phyloP scores from a whole-genome alignment of 1,284 basidiomycete species.

The Cystobasidium slooffiae region DNA sequence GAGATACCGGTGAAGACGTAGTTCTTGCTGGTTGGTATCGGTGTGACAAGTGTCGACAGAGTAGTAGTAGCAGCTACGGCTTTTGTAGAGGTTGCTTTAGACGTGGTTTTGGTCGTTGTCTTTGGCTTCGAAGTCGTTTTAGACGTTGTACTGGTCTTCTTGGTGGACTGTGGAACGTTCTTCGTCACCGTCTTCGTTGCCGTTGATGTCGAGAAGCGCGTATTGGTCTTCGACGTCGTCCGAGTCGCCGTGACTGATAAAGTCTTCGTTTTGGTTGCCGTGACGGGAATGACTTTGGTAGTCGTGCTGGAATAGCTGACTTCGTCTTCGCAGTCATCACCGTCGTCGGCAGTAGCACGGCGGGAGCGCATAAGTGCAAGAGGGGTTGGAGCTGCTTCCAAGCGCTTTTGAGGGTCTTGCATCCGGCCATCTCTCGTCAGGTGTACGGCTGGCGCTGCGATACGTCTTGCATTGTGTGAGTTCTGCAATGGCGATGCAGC shows the following conservation, averaged over 20 bases:
- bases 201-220: constrained; percentile 14
- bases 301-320: constrained; percentile 3
- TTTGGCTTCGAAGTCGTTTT: constrained; percentile 5
- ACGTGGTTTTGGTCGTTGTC: constrained; percentile 7
- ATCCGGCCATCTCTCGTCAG: constrained; percentile 9
- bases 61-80: constrained; percentile 17
- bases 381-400: neutral
- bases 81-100: constrained; percentile 16
- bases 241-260: constrained; percentile 7
- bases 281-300: constrained; percentile 20
- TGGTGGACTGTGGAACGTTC: neutral
- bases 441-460: neutral
- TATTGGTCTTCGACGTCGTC: constrained; percentile 19
- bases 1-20: constrained; percentile 26
- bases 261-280: constrained; percentile 23
- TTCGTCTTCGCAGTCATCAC: constrained; percentile 11
- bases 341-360: neutral
- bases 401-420: neutral
- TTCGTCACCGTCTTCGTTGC: constrained; percentile 29
- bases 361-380: neutral
- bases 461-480: neutral
- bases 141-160: neutral
- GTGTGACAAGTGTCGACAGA: constrained; percentile 11
- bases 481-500: constrained; percentile 13
- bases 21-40: constrained; percentile 26